phyloP scores from a whole-genome alignment of 805 yeast species.

The Saturnispora ahearnii region DNA sequence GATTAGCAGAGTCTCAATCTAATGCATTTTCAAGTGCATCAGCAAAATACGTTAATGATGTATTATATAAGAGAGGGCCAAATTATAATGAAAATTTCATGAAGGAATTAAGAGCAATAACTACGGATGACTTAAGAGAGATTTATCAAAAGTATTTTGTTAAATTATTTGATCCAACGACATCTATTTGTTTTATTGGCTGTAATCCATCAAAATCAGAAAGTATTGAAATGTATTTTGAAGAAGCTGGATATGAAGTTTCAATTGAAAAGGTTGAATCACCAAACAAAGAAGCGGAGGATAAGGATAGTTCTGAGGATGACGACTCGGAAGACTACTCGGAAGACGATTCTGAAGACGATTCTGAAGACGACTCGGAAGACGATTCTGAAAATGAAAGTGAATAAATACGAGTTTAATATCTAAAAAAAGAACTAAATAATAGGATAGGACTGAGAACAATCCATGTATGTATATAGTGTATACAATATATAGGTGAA shows the following conservation, averaged over 20 bases:
- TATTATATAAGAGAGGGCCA: slow-evolving; percentile 63
- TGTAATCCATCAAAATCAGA: slow-evolving; percentile 60
- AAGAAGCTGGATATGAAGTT: slow-evolving; percentile 48
- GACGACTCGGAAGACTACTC: slow-evolving; percentile 20
- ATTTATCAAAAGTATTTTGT: slow-evolving; percentile 50
- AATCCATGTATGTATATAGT: neutral
- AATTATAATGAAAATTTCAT: slow-evolving; percentile 49
- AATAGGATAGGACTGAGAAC: neutral
- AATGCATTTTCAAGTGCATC: slow-evolving; percentile 57
- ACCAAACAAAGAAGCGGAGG: slow-evolving; percentile 21
- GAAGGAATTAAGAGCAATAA: slow-evolving; percentile 41
- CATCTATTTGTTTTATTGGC: slow-evolving; percentile 57
- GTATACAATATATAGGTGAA: neutral
- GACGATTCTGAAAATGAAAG: neutral
- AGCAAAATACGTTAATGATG: slow-evolving; percentile 55
- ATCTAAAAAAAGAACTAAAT: neutral
- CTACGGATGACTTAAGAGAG: slow-evolving; percentile 42
- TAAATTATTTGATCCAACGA: slow-evolving; percentile 50
- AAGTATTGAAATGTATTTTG: slow-evolving; percentile 39
- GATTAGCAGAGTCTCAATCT: slow-evolving; percentile 60
- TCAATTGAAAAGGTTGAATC: slow-evolving; percentile 44
- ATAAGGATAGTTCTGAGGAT: slow-evolving; percentile 24
- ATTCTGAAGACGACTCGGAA: slow-evolving; percentile 7
- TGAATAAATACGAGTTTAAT: neutral
- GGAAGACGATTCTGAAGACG: slow-evolving; percentile 13